phyloP scores from a whole-genome alignment of 2,329 filamentous ascomycete genomes.

The Fonsecaea multimorphosa region DNA sequence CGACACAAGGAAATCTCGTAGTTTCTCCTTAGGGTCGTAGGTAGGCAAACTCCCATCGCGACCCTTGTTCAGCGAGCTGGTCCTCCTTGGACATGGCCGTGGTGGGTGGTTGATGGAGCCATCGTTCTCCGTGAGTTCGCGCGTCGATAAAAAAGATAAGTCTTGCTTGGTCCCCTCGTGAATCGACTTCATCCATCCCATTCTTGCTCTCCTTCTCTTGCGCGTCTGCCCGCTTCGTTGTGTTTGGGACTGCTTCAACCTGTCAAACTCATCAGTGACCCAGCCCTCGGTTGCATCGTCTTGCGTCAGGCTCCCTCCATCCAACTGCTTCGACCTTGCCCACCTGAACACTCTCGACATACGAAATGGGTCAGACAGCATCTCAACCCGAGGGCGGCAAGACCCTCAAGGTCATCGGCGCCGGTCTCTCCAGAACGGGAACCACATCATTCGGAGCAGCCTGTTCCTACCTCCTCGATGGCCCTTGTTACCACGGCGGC shows the following conservation, averaged over 20 bases:
- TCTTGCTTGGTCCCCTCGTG: slow-evolving; percentile 12
- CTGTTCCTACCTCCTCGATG: slow-evolving; percentile 55
- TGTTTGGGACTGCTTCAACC: slow-evolving; percentile 1
- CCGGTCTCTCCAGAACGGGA: slow-evolving; percentile 52
- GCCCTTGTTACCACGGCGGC: slow-evolving; percentile 59
- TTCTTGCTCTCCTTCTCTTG: background rate
- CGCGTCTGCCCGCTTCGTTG: slow-evolving; percentile 1
- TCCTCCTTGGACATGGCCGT: background rate
- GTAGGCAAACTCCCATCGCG: background rate
- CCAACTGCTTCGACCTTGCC: background rate
- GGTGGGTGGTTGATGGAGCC: background rate
- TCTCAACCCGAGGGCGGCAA: slow-evolving; percentile 34
- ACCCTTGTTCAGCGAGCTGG: background rate
- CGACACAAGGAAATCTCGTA: slow-evolving; percentile 3
- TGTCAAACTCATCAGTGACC: slow-evolving; percentile 9
- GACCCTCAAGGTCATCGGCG: slow-evolving; percentile 37
- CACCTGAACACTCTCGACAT: background rate
- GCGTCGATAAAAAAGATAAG: slow-evolving; percentile 18
- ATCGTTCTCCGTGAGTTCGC: slow-evolving; percentile 7
- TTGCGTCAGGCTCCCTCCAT: background rate
- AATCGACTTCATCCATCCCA: slow-evolving; percentile 5
- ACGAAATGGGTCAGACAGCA: slow-evolving; percentile 37
- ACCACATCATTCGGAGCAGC: slow-evolving; percentile 59
- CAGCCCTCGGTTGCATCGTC: background rate
- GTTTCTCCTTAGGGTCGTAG: slow-evolving; percentile 6